Percentiles rank a stretch among this genome's conserved stretches.
These are phyloP conservation scores for Striga hermonthica DNA, from an alignment of 305 asterid species.

Conservation along the genomic window DNA sequence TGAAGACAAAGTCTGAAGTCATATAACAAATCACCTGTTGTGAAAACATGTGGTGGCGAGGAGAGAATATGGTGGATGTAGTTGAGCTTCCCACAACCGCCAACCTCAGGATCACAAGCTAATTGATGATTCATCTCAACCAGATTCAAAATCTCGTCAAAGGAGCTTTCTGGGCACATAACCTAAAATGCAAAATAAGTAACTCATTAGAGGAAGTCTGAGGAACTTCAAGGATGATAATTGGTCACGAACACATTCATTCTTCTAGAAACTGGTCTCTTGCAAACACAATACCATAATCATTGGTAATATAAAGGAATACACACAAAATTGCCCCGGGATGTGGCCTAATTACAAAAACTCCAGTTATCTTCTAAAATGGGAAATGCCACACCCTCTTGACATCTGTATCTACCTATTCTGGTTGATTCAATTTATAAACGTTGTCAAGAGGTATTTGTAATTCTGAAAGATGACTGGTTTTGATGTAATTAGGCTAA, in stretches of 20 bases:
- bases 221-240: background rate
- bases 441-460: background rate
- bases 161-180: conserved; percentile 70
- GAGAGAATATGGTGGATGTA: conserved; percentile 83
- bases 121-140: conserved; percentile 89
- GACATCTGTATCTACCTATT: background rate
- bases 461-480: background rate
- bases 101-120: conserved; percentile 83
- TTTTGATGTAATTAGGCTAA: background rate
- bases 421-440: background rate
- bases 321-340: background rate
- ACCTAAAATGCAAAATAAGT: conserved; percentile 41
- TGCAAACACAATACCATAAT: background rate
- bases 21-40: conserved; percentile 48
- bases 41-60: conserved; percentile 79
- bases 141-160: conserved; percentile 74
- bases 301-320: background rate
- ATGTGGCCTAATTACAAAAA: background rate
- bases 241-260: background rate
- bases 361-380: no score
- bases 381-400: background rate
- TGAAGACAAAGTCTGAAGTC: no score
- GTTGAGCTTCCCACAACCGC: conserved; percentile 84
- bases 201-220: conserved; percentile 6
- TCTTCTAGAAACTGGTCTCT: conserved; percentile 1